Evolutionary conservation across 257 asterid species (phyloP).

Genomic region (Solanum stenotomum): DNA sequence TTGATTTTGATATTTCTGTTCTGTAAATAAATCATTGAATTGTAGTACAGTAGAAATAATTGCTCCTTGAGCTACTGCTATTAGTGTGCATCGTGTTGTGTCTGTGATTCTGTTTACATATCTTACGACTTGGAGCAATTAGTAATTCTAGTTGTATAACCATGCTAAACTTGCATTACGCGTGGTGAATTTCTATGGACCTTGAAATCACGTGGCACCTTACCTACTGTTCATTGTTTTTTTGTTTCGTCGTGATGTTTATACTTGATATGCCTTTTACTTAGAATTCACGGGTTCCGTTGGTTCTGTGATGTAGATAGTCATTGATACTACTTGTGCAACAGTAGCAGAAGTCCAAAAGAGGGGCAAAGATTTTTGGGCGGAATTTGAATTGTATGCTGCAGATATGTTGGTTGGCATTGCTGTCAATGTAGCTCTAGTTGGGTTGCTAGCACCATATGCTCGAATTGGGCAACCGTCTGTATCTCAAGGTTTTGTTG

Average conservation of each 20-base stretch:
- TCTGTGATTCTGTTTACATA: background rate
- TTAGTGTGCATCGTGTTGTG: background rate
- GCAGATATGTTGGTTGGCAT: conserved; percentile 95
- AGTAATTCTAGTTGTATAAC: background rate
- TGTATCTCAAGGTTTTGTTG: conserved; percentile 56
- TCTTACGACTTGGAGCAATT: background rate
- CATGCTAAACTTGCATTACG: background rate
- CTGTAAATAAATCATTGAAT: background rate
- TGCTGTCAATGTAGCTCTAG: conserved; percentile 92
- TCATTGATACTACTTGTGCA: conserved; percentile 92
- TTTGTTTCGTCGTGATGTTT: background rate
- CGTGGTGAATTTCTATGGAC: background rate
- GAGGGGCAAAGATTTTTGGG: conserved; percentile 97
- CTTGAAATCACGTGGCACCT: background rate
- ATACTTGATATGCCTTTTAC: background rate
- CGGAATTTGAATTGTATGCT: conserved; percentile 81
- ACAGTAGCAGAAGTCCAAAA: conserved; percentile 94
- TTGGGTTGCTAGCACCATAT: conserved; percentile 94
- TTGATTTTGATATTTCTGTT: background rate
- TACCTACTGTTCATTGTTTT: background rate
- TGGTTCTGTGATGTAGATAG: conserved; percentile 43
- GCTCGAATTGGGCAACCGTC: conserved; percentile 75
- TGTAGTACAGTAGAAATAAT: background rate
- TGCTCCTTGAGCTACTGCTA: background rate
- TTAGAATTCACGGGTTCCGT: background rate